These are phyloP conservation scores for Pyrus hybrid DNA, from an alignment of 331 rosid species.

Conservation along the genomic window DNA sequence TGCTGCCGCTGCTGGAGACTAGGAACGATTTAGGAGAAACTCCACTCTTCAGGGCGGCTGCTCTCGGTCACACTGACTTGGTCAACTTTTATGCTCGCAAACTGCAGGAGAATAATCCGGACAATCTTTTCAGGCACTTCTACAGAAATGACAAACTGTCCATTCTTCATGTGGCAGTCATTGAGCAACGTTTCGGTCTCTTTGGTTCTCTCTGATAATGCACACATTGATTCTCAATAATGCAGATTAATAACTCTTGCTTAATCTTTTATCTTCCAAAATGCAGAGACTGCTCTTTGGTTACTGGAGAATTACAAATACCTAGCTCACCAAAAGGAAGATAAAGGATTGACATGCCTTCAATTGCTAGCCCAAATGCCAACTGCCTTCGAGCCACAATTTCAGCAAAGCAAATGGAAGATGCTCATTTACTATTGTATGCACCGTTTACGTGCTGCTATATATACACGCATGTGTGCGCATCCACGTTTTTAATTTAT, in stretches of 20 bases:
- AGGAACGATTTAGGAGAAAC: neutral
- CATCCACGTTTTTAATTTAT: too few relatives aligned
- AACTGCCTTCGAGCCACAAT: neutral
- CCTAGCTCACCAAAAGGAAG: neutral
- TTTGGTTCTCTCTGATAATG: neutral
- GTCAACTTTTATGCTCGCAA: neutral
- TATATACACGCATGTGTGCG: too few relatives aligned
- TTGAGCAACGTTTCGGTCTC: neutral
- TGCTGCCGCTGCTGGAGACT: neutral
- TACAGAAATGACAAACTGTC: neutral
- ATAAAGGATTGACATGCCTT: neutral
- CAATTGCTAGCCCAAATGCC: conserved; percentile 6
- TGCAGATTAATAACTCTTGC: neutral
- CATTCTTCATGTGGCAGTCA: neutral
- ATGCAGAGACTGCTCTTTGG: neutral
- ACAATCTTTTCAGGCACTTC: too few relatives aligned
- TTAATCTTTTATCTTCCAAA: neutral
- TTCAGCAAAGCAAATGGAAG: neutral
- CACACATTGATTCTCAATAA: neutral
- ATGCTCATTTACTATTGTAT: neutral
- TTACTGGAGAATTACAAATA: neutral
- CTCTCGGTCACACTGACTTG: neutral
- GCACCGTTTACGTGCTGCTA: too few relatives aligned
- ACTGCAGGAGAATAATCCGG: too few relatives aligned
- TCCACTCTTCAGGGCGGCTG: neutral